A percentile compares a stretch with the other conserved stretches of the same genome.
phyloP scores from a whole-genome alignment of 2,329 filamentous ascomycete species.

The Aureobasidium sp. region DNA sequence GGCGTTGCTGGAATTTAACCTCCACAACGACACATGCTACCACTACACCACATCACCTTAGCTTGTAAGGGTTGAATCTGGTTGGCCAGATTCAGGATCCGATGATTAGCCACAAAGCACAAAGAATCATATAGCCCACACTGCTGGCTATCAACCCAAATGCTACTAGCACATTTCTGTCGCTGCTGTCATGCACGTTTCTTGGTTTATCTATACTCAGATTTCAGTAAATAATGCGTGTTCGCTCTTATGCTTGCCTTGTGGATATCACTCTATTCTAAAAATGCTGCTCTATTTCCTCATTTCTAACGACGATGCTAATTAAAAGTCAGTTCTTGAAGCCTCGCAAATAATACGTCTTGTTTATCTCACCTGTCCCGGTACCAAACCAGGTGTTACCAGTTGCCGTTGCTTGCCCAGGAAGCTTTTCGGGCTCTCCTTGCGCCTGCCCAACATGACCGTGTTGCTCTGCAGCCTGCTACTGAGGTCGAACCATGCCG shows the following conservation, averaged over 20 bases:
- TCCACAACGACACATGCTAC: slow-evolving; percentile 11
- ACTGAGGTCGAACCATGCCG: slow-evolving; percentile 80
- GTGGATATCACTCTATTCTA: neutral
- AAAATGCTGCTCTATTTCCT: neutral
- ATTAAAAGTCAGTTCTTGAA: neutral
- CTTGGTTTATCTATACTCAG: no score
- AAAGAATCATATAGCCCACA: neutral
- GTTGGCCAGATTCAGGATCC: slow-evolving; percentile 11
- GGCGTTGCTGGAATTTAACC: slow-evolving; percentile 4
- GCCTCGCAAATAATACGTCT: no score
- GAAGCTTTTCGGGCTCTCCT: slow-evolving; percentile 72
- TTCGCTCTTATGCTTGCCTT: neutral
- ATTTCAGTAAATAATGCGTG: neutral
- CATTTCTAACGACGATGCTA: neutral
- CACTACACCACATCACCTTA: slow-evolving; percentile 11
- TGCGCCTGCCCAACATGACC: slow-evolving; percentile 64
- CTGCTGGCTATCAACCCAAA: neutral
- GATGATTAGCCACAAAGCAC: neutral
- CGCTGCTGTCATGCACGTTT: no score
- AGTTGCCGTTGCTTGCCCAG: slow-evolving; percentile 66
- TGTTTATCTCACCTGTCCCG: slow-evolving; percentile 10
- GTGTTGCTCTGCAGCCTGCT: slow-evolving; percentile 74
- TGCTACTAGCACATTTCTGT: no score
- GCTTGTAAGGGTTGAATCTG: neutral
- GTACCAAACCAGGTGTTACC: slow-evolving; percentile 18